Conservation (phyloP, 2,329 filamentous ascomycete genomes). For the Pseudogymnoascus sp. region DNA sequence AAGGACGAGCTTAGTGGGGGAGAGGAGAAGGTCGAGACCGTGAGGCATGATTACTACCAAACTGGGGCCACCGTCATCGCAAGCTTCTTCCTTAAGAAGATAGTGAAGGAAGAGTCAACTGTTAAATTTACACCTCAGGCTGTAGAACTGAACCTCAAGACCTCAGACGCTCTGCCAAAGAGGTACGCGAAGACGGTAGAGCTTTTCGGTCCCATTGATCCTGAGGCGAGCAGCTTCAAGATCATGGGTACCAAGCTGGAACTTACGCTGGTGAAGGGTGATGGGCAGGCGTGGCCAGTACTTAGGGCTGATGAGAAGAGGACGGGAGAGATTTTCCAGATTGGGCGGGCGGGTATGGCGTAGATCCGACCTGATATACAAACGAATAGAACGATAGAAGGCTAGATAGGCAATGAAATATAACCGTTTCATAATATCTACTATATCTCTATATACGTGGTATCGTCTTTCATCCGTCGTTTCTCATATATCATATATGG, state of each 20-base stretch:
- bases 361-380: not conserved
- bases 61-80: constrained; percentile 78
- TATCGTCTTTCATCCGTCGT: not conserved
- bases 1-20: constrained; percentile 33
- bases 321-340: constrained; percentile 78
- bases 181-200: constrained; percentile 67
- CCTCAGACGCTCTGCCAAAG: constrained; percentile 67
- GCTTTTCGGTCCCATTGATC: constrained; percentile 70
- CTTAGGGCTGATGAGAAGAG: constrained; percentile 57
- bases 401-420: not conserved
- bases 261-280: constrained; percentile 55
- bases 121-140: constrained; percentile 59
- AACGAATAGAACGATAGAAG: not conserved
- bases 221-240: constrained; percentile 53
- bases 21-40: constrained; percentile 71
- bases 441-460: not conserved
- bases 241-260: constrained; percentile 68
- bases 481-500: constrained; percentile 1
- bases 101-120: constrained; percentile 71
- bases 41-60: constrained; percentile 91
- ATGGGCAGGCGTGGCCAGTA: constrained; percentile 60
- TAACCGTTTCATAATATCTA: not conserved
- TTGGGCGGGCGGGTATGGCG: constrained; percentile 64
- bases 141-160: constrained; percentile 75
- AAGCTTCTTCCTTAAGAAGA: constrained; percentile 94